These are phyloP conservation scores for Ambrosia artemisiifolia DNA, from an alignment of 129 eudicot species.

Conservation along the genomic window DNA sequence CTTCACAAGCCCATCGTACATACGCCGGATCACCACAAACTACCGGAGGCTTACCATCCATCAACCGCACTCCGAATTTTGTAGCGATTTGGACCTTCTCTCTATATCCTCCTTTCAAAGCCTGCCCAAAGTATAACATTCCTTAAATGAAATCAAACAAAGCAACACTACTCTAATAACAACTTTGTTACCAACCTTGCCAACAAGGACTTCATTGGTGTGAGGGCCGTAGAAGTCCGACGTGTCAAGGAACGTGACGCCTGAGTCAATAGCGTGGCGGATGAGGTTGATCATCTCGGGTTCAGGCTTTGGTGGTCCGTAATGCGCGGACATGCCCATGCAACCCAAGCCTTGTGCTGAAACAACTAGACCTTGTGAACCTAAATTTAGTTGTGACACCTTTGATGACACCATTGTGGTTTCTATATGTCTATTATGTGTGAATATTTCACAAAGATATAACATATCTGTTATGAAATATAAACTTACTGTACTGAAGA, in stretches of 20 bases:
- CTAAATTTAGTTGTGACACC: constrained; percentile 36
- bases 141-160: too few species aligned
- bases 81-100: constrained; percentile 48
- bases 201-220: constrained; percentile 52
- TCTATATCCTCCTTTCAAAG: constrained; percentile 40
- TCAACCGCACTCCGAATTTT: constrained; percentile 32
- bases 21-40: constrained; percentile 53
- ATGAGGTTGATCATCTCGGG: constrained; percentile 48
- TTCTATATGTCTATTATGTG: too few species aligned
- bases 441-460: too few species aligned
- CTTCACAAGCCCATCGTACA: constrained; percentile 52
- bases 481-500: too few species aligned
- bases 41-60: constrained; percentile 22
- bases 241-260: constrained; percentile 51
- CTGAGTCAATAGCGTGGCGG: constrained; percentile 46
- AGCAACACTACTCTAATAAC: too few species aligned
- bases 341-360: constrained; percentile 65
- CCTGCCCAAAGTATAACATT: constrained; percentile 20
- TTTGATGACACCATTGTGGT: constrained; percentile 18
- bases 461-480: too few species aligned
- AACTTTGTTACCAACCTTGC: constrained; percentile 35
- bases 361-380: constrained; percentile 55
- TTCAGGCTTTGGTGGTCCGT: constrained; percentile 44
- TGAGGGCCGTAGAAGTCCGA: constrained; percentile 55
- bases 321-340: constrained; percentile 45